A percentile compares a stretch with the other conserved stretches of the same genome.
These are phyloP conservation scores for Elaeis oleifera DNA, from an alignment of 202 grass and related monocot species.

Conservation along the genomic window DNA sequence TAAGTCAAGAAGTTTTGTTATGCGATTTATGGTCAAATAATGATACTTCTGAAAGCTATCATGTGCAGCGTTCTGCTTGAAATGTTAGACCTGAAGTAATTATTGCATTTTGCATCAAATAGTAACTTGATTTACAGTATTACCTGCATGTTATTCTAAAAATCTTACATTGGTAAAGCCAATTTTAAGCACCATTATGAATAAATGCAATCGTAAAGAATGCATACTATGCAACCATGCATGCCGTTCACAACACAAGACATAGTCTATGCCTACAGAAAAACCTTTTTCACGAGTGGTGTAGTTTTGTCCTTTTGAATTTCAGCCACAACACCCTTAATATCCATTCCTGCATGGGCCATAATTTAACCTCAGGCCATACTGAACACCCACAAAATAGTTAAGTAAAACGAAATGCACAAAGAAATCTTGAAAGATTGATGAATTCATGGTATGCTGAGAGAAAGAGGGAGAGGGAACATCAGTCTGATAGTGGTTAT, in stretches of 20 bases:
- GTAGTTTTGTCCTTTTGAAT: conserved; percentile 87
- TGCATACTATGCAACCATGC: too few species aligned
- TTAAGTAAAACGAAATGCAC: conserved; percentile 14
- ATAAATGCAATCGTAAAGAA: background rate
- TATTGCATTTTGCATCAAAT: conserved; percentile 59
- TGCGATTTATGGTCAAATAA: too few species aligned
- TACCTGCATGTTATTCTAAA: conserved; percentile 79
- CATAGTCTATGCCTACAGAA: conserved; percentile 4
- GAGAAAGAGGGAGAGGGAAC: too few species aligned
- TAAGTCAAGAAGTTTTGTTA: too few species aligned
- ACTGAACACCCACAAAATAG: conserved; percentile 40
- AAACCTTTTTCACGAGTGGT: conserved; percentile 91
- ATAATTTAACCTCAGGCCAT: conserved; percentile 49
- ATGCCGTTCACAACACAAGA: too few species aligned
- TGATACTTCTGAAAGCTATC: too few species aligned
- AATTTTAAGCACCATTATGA: conserved; percentile 17
- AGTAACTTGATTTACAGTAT: conserved; percentile 76
- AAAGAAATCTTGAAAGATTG: background rate
- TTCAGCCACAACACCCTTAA: conserved; percentile 90
- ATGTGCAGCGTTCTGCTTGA: too few species aligned
- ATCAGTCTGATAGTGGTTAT: too few species aligned
- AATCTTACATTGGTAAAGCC: conserved; percentile 26
- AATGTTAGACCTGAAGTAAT: conserved; percentile 56
- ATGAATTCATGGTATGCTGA: too few species aligned
- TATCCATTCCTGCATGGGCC: conserved; percentile 99